These are phyloP conservation scores for Phaeosphaeria sp. DNA, from an alignment of 2,329 filamentous ascomycete species.

Conservation along the genomic window DNA sequence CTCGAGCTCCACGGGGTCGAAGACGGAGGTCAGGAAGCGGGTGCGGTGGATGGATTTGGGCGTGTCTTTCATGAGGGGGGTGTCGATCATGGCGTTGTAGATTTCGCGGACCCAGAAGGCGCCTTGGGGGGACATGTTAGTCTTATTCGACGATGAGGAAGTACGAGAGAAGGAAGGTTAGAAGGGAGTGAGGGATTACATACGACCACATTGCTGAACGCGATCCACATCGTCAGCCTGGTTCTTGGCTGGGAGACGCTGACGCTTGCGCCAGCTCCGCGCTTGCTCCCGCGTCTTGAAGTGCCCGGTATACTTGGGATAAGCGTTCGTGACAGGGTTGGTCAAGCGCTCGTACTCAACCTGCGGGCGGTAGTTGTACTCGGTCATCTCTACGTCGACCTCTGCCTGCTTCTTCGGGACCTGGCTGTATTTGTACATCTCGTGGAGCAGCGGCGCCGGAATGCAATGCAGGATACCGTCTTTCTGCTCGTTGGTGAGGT, in stretches of 20 bases:
- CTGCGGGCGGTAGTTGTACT: constrained; percentile 17
- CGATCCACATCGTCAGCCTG: constrained; percentile 23
- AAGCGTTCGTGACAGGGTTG: constrained; percentile 6
- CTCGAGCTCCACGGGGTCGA: constrained; percentile 30
- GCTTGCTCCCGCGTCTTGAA: constrained; percentile 32
- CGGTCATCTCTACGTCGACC: not conserved
- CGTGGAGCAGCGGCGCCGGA: not conserved
- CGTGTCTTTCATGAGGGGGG: constrained; percentile 24
- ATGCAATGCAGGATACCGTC: not conserved
- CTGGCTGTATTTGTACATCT: not conserved
- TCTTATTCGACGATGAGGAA: not conserved
- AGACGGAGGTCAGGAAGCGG: constrained; percentile 22
- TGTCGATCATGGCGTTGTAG: constrained; percentile 39
- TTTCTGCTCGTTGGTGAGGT: not conserved
- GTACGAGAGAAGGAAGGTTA: not conserved
- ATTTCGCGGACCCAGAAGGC: constrained; percentile 40
- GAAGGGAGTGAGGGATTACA: constrained; percentile 4
- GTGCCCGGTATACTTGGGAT: constrained; percentile 16
- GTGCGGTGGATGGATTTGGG: constrained; percentile 21
- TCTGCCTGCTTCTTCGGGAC: not conserved
- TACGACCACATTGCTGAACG: constrained; percentile 32
- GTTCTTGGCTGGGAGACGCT: constrained; percentile 16
- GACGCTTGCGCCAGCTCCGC: constrained; percentile 20
- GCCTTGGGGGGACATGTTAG: constrained; percentile 13
- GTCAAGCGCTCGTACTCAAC: not conserved